These are phyloP conservation scores for Achaetomiella virescens DNA, from an alignment of 495 filamentous ascomycete species.

Conservation along the genomic window DNA sequence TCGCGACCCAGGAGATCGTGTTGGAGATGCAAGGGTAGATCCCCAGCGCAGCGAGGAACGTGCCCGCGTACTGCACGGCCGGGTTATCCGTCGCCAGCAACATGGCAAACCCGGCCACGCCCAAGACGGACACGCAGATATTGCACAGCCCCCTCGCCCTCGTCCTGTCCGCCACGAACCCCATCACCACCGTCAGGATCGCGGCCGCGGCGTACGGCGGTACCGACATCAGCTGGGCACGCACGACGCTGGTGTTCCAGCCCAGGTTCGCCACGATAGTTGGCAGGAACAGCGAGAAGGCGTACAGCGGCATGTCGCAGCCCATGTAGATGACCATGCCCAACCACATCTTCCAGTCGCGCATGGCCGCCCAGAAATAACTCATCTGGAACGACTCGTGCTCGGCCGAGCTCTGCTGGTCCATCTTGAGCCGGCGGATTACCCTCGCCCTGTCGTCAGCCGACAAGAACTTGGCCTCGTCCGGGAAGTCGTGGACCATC, in stretches of 20 bases:
- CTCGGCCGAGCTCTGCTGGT: conserved; percentile 71
- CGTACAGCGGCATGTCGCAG: conserved; percentile 68
- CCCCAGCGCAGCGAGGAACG: conserved; percentile 79
- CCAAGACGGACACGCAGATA: conserved; percentile 62
- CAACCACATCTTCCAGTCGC: conserved; percentile 83
- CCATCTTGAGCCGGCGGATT: conserved; percentile 61
- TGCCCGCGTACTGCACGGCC: conserved; percentile 70
- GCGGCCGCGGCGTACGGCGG: conserved; percentile 85
- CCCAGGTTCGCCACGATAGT: conserved; percentile 74
- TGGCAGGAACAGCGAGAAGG: conserved; percentile 85
- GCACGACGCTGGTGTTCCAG: conserved; percentile 52
- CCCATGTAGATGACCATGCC: conserved; percentile 79
- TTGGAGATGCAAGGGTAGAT: conserved; percentile 94
- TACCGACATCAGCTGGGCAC: conserved; percentile 75
- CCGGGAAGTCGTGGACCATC: conserved; percentile 87
- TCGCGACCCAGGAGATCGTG: conserved; percentile 81
- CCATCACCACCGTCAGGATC: conserved; percentile 66
- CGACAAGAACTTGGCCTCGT: conserved; percentile 71
- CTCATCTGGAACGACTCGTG: conserved; percentile 72
- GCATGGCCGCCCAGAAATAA: conserved; percentile 69
- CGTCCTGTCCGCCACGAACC: conserved; percentile 75
- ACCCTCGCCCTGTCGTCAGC: conserved; percentile 68
- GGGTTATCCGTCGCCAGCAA: conserved; percentile 56
- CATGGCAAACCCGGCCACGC: conserved; percentile 74
- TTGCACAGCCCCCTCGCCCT: conserved; percentile 76